Evolutionary conservation across 805 yeast genomes (phyloP), one percentile per base, ranked within the genome.

Genomic region (Ogataea naganishii): DNA sequence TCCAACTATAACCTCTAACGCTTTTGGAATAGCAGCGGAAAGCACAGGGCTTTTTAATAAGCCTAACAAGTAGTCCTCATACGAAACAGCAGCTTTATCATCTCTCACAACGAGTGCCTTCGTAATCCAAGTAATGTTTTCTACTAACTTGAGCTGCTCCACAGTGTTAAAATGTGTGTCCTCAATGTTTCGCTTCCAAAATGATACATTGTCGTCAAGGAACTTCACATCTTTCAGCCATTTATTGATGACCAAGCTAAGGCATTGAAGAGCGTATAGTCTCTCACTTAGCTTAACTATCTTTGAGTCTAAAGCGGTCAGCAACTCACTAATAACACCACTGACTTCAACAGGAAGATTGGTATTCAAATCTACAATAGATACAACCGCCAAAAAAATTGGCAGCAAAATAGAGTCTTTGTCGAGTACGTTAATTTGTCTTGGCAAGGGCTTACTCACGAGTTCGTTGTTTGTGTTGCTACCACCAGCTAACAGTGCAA

Each of bases 81-180:
- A 56, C 20, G 40, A 42, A 14, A 40, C 49, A 4, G 67, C 62
- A 0, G 38, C 17, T 7, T 53, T 38, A 35, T 78, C 79, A 38
- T 69, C 69, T 41, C 69, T 73, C 49, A 83, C 47, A 1, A 82
- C 46, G 29, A 82, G 59, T 1, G 82, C 88, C 50, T 84, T 86
- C 14, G 75, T 57, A 6, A 77, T 52, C 95, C 95, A 86, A 3
- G 78, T 58, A 8, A 64, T 50, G 0, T 66, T 47, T 47, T 84
- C 94, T 23, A 81, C 49, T 9, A 57, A 40, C 15, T 43, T 37
- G 4, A 48, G 20, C 4, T 51, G 35, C 4, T 29, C 23, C 12
- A 41, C 34, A 8, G 31, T 20, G 16, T 38, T 18, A 16, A 17
- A 6, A 18, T 23, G 27, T 10, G 13, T 30, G 33, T 1, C 24